Base-by-base conservation (phyloP, 345 rosid genomes). In the Salix viminalis region DNA sequence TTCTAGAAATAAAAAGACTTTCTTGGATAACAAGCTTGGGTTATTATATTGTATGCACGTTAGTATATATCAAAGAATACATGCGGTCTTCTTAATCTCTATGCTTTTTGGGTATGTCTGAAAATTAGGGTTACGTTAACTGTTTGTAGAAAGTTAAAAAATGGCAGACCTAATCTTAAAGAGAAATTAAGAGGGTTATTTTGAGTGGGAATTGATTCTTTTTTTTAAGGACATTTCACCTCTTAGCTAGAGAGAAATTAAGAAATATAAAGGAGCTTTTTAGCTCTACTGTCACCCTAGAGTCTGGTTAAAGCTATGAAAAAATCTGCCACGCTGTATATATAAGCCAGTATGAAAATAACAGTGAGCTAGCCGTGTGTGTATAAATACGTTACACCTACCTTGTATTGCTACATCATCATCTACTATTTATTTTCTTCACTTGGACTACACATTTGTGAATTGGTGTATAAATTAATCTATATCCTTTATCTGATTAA, bases 1-100 rank as follows among this genome's bases (percentile, higher is more conserved):
- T 30, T 69, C 24, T 42, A 44, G 7, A 66, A 70, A 76, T 56
- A 69, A 80, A 41, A 74, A 24, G 26, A 90, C 80, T 92, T 90
- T 74, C 98, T 89, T 94, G 96, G 86, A 92, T 88, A 89, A 82
- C 90, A 91, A 89, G 98, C 86, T 77, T 80, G 81, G 85, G 48
- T 10, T 85, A 71, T 83, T 77, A 67, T 90, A 77, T 68, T 73
- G 85, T 89, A 74, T 78, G 83, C 77, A 81, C 86, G 86, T 19
- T 82, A 80, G 73, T 75, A 82, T 28, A 28, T 28, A 28, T 75
- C 44, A 64, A 15, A 79, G 81, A 77, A 80, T 73, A 79, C 69
- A 78, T 81, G 76, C 73, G 46, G 26, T 61, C 85, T 82, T 83
- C 68, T 71, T 72, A 66, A 69, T 65, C 60, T 60, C 36, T 11